Percentiles rank a stretch among this genome's conserved stretches.
These are phyloP conservation scores for Cladorrhinum sp. DNA, from an alignment of 2,329 filamentous ascomycete species.

Conservation along the genomic window DNA sequence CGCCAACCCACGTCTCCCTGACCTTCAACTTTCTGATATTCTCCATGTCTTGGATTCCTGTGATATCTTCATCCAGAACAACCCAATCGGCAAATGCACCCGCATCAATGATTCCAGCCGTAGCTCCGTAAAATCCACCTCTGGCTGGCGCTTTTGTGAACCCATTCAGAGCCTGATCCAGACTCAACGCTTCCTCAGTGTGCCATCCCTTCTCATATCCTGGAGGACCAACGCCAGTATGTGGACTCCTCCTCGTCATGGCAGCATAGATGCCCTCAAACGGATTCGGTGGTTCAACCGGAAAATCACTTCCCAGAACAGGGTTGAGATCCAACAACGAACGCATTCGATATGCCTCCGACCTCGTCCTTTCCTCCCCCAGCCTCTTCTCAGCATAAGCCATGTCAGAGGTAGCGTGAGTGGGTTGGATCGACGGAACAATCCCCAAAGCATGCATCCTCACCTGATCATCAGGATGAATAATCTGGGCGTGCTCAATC, in stretches of 20 bases:
- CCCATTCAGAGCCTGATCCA: conserved; percentile 59
- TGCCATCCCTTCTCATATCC: conserved; percentile 58
- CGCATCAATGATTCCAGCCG: conserved; percentile 56
- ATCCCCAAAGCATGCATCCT: conserved; percentile 59
- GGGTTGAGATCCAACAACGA: conserved; percentile 54
- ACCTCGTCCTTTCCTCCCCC: conserved; percentile 50
- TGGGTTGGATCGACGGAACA: conserved; percentile 68
- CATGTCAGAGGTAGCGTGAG: conserved; percentile 71
- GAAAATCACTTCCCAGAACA: conserved; percentile 67
- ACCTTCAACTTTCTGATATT: conserved; percentile 54
- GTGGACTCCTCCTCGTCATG: conserved; percentile 58
- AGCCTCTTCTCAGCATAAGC: conserved; percentile 61
- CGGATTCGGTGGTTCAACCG: conserved; percentile 66
- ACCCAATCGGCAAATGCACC: conserved; percentile 68
- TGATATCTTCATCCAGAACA: conserved; percentile 60
- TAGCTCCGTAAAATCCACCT: conserved; percentile 57
- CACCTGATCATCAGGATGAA: conserved; percentile 61
- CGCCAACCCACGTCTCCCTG: conserved; percentile 67
- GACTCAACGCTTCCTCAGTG: conserved; percentile 53
- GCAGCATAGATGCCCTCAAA: conserved; percentile 69
- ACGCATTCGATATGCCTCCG: conserved; percentile 65
- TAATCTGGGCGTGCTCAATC: conserved; percentile 70
- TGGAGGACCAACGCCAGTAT: conserved; percentile 50
- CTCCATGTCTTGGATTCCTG: conserved; percentile 45
- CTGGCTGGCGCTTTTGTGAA: conserved; percentile 60